A percentile compares a stretch with the other conserved stretches of the same genome.
phyloP scores from a whole-genome alignment of 352 stramenopile genomes.

The Phytophthora quininea region DNA sequence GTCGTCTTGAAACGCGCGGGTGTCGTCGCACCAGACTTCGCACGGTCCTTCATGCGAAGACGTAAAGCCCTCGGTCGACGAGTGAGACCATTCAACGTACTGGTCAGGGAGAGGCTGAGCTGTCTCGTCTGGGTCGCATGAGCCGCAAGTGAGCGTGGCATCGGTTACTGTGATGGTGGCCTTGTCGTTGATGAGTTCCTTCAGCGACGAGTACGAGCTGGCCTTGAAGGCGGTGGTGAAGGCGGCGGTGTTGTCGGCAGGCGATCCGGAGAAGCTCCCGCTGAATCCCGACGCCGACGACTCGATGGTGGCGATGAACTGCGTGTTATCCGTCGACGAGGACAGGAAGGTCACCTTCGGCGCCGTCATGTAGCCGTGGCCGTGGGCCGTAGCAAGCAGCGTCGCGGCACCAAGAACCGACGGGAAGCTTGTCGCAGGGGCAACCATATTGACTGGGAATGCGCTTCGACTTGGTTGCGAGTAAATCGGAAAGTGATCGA shows the following conservation, averaged over 20 bases:
- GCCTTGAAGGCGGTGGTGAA: slow-evolving; percentile 28
- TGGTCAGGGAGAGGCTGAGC: slow-evolving; percentile 20
- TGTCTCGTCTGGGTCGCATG: slow-evolving; percentile 19
- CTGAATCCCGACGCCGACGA: slow-evolving; percentile 20
- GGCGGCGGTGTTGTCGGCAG: slow-evolving; percentile 26
- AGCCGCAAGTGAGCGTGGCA: slow-evolving; percentile 29
- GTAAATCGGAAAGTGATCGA: neutral
- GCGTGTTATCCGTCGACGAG: slow-evolving; percentile 16
- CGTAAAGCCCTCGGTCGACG: slow-evolving; percentile 31
- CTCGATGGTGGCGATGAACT: slow-evolving; percentile 39
- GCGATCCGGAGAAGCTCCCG: slow-evolving; percentile 24
- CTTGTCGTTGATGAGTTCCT: slow-evolving; percentile 22
- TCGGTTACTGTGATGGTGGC: slow-evolving; percentile 25
- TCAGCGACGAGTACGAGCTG: slow-evolving; percentile 31
- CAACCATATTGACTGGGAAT: slow-evolving; percentile 1
- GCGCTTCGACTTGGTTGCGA: neutral
- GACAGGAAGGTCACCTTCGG: slow-evolving; percentile 22
- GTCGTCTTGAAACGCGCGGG: slow-evolving; percentile 15
- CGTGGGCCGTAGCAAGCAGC: slow-evolving; percentile 9
- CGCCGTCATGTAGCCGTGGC: slow-evolving; percentile 31
- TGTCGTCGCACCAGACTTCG: slow-evolving; percentile 52
- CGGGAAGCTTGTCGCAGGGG: neutral
- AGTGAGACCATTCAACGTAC: slow-evolving; percentile 31
- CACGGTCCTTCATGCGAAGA: slow-evolving; percentile 46
- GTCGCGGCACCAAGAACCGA: neutral